Conservation (phyloP, 73 alveolate species). For the Urostyla sp. region DNA sequence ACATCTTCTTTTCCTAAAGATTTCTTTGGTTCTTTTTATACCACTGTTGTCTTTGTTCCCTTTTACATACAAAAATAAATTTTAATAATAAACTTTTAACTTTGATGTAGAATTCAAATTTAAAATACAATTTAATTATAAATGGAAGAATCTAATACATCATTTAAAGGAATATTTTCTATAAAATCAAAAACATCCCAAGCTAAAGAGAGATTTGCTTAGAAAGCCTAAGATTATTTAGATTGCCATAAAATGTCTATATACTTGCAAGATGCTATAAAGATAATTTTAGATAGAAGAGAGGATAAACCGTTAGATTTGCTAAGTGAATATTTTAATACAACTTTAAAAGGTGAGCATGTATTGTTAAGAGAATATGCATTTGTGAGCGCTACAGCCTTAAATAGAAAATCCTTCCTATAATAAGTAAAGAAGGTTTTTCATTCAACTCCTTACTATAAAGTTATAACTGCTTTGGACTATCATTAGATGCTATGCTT, state of each 20-base stretch:
- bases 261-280: slow-evolving; percentile 76
- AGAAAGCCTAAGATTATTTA: slow-evolving; percentile 74
- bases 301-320: slow-evolving; percentile 79
- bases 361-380: slow-evolving; percentile 75
- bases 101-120: no score
- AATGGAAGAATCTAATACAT: no score
- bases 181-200: slow-evolving; percentile 19
- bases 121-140: no score
- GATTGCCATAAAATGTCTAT: slow-evolving; percentile 69
- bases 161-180: slow-evolving; percentile 41
- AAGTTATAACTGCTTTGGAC: slow-evolving; percentile 77
- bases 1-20: no score
- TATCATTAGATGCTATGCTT: slow-evolving; percentile 78
- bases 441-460: slow-evolving; percentile 77
- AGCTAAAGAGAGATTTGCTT: slow-evolving; percentile 64
- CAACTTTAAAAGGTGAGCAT: slow-evolving; percentile 82
- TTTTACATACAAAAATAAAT: no score
- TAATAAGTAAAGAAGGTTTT: slow-evolving; percentile 71
- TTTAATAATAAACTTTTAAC: no score
- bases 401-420: slow-evolving; percentile 79
- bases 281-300: slow-evolving; percentile 75
- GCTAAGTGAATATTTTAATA: slow-evolving; percentile 66
- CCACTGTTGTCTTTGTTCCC: no score
- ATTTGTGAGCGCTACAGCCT: slow-evolving; percentile 75
- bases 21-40: no score